phyloP scores from a whole-genome alignment of 805 yeast species.

The Zygoascus tannicola region DNA sequence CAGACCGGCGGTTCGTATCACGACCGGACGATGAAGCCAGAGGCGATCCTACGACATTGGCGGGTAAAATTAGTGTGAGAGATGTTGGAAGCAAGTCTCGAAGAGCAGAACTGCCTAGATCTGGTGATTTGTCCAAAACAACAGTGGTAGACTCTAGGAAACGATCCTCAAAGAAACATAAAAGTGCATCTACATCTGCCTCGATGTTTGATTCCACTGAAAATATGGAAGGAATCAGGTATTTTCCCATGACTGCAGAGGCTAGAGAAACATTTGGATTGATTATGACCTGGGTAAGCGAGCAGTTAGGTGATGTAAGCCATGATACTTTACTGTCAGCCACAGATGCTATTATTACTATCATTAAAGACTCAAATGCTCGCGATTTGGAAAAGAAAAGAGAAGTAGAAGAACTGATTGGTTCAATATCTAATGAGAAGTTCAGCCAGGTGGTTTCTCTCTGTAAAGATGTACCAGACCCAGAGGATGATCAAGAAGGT shows the following conservation, averaged over 20 bases:
- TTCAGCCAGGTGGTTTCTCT: slow-evolving; percentile 40
- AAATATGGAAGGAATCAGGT: slow-evolving; percentile 41
- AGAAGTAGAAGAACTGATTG: slow-evolving; percentile 46
- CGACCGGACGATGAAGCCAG: slow-evolving; percentile 38
- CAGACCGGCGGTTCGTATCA: slow-evolving; percentile 45
- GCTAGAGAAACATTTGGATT: slow-evolving; percentile 44
- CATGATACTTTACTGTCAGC: slow-evolving; percentile 65
- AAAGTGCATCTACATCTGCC: neutral
- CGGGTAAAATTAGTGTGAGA: slow-evolving; percentile 52
- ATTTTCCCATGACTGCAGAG: slow-evolving; percentile 52
- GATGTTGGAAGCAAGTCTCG: slow-evolving; percentile 57
- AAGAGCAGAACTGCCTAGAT: slow-evolving; percentile 13
- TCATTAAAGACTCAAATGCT: slow-evolving; percentile 39
- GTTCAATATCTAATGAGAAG: slow-evolving; percentile 33
- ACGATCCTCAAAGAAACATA: slow-evolving; percentile 1
- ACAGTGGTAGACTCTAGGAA: slow-evolving; percentile 5
- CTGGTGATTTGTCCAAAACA: neutral
- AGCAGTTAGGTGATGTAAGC: slow-evolving; percentile 61
- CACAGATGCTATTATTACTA: slow-evolving; percentile 46
- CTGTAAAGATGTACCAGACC: slow-evolving; percentile 44
- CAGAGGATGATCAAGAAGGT: slow-evolving; percentile 22
- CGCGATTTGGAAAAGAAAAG: slow-evolving; percentile 38
- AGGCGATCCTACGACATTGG: slow-evolving; percentile 63
- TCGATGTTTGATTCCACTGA: slow-evolving; percentile 29
- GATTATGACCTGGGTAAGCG: slow-evolving; percentile 51